A percentile compares a stretch with the other conserved stretches of the same genome.
Evolutionary conservation across 176 grass and related monocot genomes (phyloP).

Genomic region (Triticum dicoccoides): DNA sequence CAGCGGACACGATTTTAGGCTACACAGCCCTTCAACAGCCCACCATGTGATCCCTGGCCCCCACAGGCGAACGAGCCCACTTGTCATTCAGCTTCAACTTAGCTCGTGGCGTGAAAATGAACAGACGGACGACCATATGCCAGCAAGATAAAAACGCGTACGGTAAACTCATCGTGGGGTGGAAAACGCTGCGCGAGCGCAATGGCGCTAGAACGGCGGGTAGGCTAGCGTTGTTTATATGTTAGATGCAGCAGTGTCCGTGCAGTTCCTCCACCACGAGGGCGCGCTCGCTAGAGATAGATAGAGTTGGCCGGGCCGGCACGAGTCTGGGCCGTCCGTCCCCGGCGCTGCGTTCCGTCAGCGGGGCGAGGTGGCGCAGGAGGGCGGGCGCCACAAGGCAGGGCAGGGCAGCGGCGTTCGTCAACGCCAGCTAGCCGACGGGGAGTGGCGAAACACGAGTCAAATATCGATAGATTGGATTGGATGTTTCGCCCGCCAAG

Average conservation of each 20-base stretch:
- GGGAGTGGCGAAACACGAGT: neutral
- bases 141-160: too few relatives aligned
- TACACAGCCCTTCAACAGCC: too few relatives aligned
- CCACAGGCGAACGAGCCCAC: too few relatives aligned
- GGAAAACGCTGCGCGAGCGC: too few relatives aligned
- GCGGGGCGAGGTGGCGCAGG: neutral
- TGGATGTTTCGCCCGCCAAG: neutral
- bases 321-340: neutral
- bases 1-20: too few relatives aligned
- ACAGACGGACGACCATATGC: too few relatives aligned
- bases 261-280: neutral
- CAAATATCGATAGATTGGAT: neutral
- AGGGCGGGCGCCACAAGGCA: neutral
- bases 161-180: too few relatives aligned
- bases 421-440: constrained; percentile 26
- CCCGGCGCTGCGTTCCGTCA: neutral
- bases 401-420: neutral
- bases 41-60: too few relatives aligned
- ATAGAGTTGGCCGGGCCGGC: neutral
- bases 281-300: neutral
- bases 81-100: too few relatives aligned
- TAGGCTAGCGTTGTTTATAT: too few relatives aligned
- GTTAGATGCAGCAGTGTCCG: neutral
- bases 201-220: too few relatives aligned
- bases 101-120: too few relatives aligned